Evolutionary conservation across 1,284 basidiomycete genomes (phyloP), one percentile per base, ranked within the genome.

Genomic region (Exobasidium rhododendri): DNA sequence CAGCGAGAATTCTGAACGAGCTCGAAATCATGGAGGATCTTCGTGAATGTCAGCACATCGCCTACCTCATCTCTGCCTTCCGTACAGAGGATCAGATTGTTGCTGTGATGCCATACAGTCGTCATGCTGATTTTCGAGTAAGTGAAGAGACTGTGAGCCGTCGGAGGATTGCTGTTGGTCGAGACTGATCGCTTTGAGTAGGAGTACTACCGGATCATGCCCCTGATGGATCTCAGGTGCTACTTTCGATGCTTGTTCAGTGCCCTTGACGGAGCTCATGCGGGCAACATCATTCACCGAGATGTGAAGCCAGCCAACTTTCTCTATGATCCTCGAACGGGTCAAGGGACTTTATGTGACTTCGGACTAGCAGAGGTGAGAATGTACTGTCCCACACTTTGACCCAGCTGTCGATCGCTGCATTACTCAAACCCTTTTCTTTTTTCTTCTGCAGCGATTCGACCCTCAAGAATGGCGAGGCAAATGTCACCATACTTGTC

Each of bases 241-340:
- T 99, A 98, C 82, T 89, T 98, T 73, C 87, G 88, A 45, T 94
- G 90, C 77, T 86, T 99, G 78, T 88, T 98, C 79, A 88, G 90
- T 22, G 93, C 92, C 0, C 81, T 98, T 57, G 87, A 89, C 56
- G 92, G 94, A 71, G 89, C 92, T 24, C 96, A 98, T 78, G 82
- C 86, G n/a, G 84, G 91, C 54, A 87, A 86, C 5, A 89, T 98
- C 74, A 90, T 98, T 55, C 94, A 98, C 81, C 91, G 94, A 40
- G 94, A 98, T 80, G 91, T 98, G 74, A 98, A 98, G 79, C 96
- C 94, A 17, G 94, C 94, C 65, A 98, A 98, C 81, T 98, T 98
- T 77, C 85, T 98, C 32, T 98, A 91, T 80, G 91, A 98, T 80
- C 88, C 91, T 31, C 85, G 85, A 49, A 89, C 88, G 3, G 89